Evolutionary conservation across 768 basidiomycete species (phyloP).

Genomic region (Suillus americanus): DNA sequence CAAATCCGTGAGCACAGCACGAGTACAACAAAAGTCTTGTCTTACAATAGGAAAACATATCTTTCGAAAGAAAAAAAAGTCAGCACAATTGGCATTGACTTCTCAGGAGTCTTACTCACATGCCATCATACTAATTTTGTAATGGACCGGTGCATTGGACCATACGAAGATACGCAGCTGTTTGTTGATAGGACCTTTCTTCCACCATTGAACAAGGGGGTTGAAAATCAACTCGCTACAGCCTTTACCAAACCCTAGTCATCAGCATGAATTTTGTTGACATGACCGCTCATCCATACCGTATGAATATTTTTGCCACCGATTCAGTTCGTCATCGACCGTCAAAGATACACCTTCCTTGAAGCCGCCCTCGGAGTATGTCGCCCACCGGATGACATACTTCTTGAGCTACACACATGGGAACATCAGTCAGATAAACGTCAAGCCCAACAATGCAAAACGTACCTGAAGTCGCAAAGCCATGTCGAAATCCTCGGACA

Average conservation of each 20-base stretch:
- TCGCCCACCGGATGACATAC: slow-evolving; percentile 46
- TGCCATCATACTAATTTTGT: slow-evolving; percentile 60
- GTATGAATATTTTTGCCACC: slow-evolving; percentile 85
- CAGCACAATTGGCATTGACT: background rate
- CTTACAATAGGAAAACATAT: slow-evolving; percentile 46
- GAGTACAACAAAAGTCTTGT: slow-evolving; percentile 6
- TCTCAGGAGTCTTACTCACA: slow-evolving; percentile 31
- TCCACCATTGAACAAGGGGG: slow-evolving; percentile 67
- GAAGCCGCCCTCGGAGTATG: slow-evolving; percentile 78
- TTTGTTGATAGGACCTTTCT: slow-evolving; percentile 64
- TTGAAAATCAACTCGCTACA: slow-evolving; percentile 82
- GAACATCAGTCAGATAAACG: slow-evolving; percentile 2
- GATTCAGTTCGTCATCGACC: slow-evolving; percentile 79
- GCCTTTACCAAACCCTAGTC: slow-evolving; percentile 33
- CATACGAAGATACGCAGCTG: slow-evolving; percentile 70
- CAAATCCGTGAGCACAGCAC: background rate
- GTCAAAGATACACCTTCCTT: slow-evolving; percentile 87
- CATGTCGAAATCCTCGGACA: slow-evolving; percentile 86
- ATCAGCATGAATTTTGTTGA: background rate
- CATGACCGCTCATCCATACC: slow-evolving; percentile 51
- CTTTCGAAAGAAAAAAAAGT: slow-evolving; percentile 10
- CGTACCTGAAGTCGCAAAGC: slow-evolving; percentile 56
- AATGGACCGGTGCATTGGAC: slow-evolving; percentile 69
- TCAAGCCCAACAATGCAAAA: slow-evolving; percentile 38
- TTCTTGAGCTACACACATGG: background rate